Base-by-base conservation (phyloP, 805 yeast species). In the Ogataea polymorpha region DNA sequence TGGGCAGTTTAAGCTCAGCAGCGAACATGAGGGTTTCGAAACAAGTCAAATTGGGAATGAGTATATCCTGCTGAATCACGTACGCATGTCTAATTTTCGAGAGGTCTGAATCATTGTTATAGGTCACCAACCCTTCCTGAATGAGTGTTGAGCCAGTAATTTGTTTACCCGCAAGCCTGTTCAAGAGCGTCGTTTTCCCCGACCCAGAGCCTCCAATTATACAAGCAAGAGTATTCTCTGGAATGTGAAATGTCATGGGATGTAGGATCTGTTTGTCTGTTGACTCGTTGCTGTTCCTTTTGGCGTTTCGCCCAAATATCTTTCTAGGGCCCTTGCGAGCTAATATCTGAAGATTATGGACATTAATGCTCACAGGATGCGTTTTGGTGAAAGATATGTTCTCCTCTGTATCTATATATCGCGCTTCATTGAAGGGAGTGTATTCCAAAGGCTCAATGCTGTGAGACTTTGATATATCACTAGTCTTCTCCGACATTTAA, bases 191-290 rank as follows among this genome's bases (percentile, higher is more conserved):
- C 0, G 96, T 87, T 55, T 88, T 87, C 3, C 95, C 96, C 3
- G 88, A 79, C 0, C 96, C 96, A 0, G 90, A 82, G 0, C 95
- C 91, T 2, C 96, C 96, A 67, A 88, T 74, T 8, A 87, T 83
- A 5, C 95, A 95, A 61, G 87, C 71, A 27, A 88, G 61, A 8
- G 82, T 67, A 13, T 86, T 85, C 11, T 75, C 59, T 0, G 77
- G 74, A 9, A 85, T 66, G 37, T 77, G 79, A 45, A 85, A 71
- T 2, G 85, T 76, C 34, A 86, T 66, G 20, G 77, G 60, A 25
- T 71, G 56, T 3, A 79, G 63, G 20, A 79, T 66, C 4, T 63
- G 56, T 39, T 69, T 67, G 51, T 67, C 26, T 26, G 9, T 8
- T 5, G 29, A 26, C 5, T 15, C 15, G 3, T 3, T 13, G 10